Conservation (phyloP, 1,284 basidiomycete species). For the Marasmius oreades region DNA sequence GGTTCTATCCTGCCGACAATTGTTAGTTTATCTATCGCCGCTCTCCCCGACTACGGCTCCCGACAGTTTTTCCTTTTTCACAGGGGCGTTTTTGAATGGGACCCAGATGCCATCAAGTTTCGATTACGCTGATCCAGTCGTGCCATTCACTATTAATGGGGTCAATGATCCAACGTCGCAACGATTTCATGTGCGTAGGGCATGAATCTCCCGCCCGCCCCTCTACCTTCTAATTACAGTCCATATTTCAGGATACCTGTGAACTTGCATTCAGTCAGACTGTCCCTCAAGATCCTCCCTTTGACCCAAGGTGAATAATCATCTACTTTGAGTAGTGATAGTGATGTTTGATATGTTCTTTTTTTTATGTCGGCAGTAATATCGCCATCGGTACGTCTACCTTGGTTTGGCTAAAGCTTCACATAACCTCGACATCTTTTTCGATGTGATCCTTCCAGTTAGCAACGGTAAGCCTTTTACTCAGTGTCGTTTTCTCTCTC, state of each 20-base stretch:
- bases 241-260: constrained; percentile 41
- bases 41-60: too few species aligned
- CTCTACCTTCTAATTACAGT: background rate
- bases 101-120: background rate
- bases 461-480: constrained; percentile 26
- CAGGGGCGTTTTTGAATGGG: background rate
- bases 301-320: constrained; percentile 34
- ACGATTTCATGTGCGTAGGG: background rate
- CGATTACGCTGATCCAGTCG: background rate
- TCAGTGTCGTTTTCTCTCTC: background rate
- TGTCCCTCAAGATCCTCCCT: constrained; percentile 50
- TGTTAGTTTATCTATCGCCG: constrained; percentile 42
- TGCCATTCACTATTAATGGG: background rate
- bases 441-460: too few species aligned
- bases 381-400: constrained; percentile 46
- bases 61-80: background rate
- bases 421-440: too few species aligned
- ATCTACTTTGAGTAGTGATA: background rate
- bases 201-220: too few species aligned
- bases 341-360: too few species aligned
- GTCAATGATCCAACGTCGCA: background rate
- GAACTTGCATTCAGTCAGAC: constrained; percentile 35
- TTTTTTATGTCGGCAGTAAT: constrained; percentile 32
- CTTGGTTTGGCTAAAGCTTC: too few species aligned
- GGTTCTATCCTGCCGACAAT: constrained; percentile 48